A percentile compares a stretch with the other conserved stretches of the same genome.
Evolutionary conservation across 176 grass and related monocot genomes (phyloP).

Genomic region (Poa annua): DNA sequence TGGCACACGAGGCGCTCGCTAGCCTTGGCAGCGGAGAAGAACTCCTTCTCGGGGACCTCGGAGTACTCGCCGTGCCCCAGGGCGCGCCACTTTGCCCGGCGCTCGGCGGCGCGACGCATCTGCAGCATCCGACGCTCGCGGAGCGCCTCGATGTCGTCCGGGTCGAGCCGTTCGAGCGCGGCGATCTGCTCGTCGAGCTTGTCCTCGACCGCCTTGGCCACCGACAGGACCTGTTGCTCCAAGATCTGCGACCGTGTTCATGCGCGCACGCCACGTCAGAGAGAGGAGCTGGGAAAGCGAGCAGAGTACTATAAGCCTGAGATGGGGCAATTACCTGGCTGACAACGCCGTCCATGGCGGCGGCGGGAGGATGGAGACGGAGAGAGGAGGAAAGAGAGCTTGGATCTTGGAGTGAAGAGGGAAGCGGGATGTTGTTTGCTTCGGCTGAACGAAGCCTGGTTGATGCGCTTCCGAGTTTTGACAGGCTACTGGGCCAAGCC

Average conservation of each 20-base stretch:
- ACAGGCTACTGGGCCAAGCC: neutral
- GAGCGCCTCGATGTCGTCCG: slow-evolving; percentile 80
- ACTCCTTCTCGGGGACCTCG: slow-evolving; percentile 94
- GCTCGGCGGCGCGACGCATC: slow-evolving; percentile 91
- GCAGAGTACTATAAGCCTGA: neutral
- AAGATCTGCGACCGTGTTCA: slow-evolving; percentile 56
- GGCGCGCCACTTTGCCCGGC: slow-evolving; percentile 76
- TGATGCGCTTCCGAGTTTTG: neutral
- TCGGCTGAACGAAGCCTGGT: neutral
- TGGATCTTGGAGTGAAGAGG: neutral
- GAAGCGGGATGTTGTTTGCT: neutral
- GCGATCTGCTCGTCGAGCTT: slow-evolving; percentile 87
- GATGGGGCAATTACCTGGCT: neutral
- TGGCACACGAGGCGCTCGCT: slow-evolving; percentile 93
- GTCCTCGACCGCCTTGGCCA: slow-evolving; percentile 85
- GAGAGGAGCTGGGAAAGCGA: neutral
- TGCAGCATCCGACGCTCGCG: slow-evolving; percentile 89
- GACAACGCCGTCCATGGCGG: slow-evolving; percentile 25
- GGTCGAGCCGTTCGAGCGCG: slow-evolving; percentile 69
- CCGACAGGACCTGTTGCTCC: slow-evolving; percentile 85
- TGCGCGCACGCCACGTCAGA: slow-evolving; percentile 14
- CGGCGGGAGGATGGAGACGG: neutral
- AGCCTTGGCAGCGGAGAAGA: slow-evolving; percentile 83
- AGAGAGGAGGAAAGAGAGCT: neutral
- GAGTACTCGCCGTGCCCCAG: slow-evolving; percentile 83